These are phyloP conservation scores for Penicillium diatomitis DNA, from an alignment of 495 filamentous ascomycete genomes.

Conservation along the genomic window DNA sequence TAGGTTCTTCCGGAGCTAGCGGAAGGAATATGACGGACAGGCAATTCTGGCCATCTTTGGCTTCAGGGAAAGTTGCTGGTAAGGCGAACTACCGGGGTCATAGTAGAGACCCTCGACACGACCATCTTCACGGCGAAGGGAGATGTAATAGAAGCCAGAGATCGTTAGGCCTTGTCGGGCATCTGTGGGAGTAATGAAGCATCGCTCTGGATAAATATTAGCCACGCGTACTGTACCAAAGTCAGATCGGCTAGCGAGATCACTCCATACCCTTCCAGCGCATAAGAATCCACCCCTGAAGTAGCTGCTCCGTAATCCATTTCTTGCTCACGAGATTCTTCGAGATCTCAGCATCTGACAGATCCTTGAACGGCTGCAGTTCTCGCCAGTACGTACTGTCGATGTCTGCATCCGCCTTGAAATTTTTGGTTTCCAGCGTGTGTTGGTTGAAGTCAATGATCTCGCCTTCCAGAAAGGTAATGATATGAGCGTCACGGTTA, in stretches of 20 bases:
- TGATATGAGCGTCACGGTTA: constrained; percentile 52
- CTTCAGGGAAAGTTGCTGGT: constrained; percentile 55
- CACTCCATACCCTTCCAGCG: constrained; percentile 60
- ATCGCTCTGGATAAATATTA: constrained; percentile 43
- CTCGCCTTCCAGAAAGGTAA: constrained; percentile 68
- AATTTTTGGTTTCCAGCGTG: constrained; percentile 59
- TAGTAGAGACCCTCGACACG: constrained; percentile 63
- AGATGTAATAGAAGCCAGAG: constrained; percentile 68
- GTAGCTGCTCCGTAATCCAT: constrained; percentile 45
- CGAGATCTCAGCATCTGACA: constrained; percentile 49
- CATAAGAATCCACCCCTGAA: constrained; percentile 61
- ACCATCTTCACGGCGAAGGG: constrained; percentile 50
- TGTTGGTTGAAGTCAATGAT: constrained; percentile 66
- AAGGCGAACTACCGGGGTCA: constrained; percentile 62
- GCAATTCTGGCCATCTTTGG: constrained; percentile 38
- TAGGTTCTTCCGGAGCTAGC: constrained; percentile 12
- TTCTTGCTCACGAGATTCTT: constrained; percentile 48
- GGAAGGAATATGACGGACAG: constrained; percentile 33
- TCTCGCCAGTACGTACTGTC: constrained; percentile 67
- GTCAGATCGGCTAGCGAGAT: background rate
- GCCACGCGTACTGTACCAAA: background rate
- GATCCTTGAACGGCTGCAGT: constrained; percentile 53
- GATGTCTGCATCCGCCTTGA: constrained; percentile 47
- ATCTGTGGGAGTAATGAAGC: constrained; percentile 57
- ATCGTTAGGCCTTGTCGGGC: constrained; percentile 57